Base-by-base conservation (phyloP, 2,329 filamentous ascomycete species). In the Waltergamsia citrina region DNA sequence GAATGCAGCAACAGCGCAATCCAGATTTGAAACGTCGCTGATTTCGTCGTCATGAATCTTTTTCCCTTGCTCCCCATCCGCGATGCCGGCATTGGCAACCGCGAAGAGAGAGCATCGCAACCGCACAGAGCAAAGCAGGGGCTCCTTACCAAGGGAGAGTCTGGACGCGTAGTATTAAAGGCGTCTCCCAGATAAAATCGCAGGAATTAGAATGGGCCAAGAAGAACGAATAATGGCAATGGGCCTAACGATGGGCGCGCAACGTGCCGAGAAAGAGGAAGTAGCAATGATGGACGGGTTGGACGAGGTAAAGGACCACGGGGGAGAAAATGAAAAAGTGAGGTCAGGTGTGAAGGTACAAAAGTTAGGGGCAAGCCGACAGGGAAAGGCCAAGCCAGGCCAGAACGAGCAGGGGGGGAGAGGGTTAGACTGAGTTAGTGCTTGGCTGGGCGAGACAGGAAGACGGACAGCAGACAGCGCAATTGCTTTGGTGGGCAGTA, bases 151-250 rank as follows among this genome's bases (percentile, higher is more conserved):
- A 19, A 32, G 34, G 23, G 34, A 36, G 34, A 7, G 34, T 29
- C 26, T 15, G 27, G 27, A 35, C 33, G 33, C 33, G 33, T 34
- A n/a, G n/a, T 27, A 24, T 24, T 24, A n/a, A n/a, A n/a, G 19
- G 33, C 32, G 32, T 27, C 32, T 33, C 31, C 31, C 31, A 18
- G 24, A 7, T 28, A 20, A 31, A 20, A 37, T 37, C 30, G 35
- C 30, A 25, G 23, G 25, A 37, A 33, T 19, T 20, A 37, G 35
- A 37, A 20, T 29, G 21, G 35, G 31, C 30, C 35, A 33, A 18
- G 18, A 36, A 35, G 9, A 20, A 33, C 29, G 29, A 29, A 12
- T 37, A 25, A 32, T 24, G 22, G 29, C 22, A 25, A 32, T 16
- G 19, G 35, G 25, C 23, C 24, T 15, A 9, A 20, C 18, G 34